Conservation (phyloP, 139 green algal genomes). For the Micractinium sp. region DNA sequence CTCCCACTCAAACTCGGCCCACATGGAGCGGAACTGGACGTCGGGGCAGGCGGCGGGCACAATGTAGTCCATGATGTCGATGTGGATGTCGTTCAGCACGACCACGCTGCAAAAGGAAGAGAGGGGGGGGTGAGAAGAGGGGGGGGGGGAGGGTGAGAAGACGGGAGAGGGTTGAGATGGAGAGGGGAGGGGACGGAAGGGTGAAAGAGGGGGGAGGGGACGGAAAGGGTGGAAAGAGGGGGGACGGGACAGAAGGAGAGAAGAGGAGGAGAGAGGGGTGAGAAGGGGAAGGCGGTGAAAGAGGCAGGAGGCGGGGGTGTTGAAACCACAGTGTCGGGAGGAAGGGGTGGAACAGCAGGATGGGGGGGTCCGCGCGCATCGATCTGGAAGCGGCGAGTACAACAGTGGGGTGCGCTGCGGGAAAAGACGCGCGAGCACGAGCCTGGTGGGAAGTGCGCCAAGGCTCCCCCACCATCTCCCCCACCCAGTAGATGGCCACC, state of each 20-base stretch:
- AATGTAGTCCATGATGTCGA: constrained; percentile 99
- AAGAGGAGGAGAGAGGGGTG: neutral
- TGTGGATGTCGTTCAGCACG: constrained; percentile 99
- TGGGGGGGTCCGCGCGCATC: too few relatives aligned
- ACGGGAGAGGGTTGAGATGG: too few relatives aligned
- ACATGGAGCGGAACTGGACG: constrained; percentile 95
- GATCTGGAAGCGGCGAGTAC: too few relatives aligned
- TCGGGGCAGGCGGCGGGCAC: constrained; percentile 87
- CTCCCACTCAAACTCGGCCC: constrained; percentile 99
- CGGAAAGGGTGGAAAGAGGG: neutral
- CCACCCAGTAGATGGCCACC: neutral
- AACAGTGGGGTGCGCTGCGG: too few relatives aligned
- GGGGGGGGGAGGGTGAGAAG: neutral
- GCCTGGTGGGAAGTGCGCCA: too few relatives aligned
- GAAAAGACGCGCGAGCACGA: too few relatives aligned
- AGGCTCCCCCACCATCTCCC: too few relatives aligned
- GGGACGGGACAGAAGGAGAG: neutral
- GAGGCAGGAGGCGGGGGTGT: too few relatives aligned
- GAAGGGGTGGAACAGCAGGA: too few relatives aligned
- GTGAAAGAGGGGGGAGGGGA: neutral
- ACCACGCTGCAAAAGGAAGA: constrained; percentile 76
- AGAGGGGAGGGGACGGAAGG: neutral
- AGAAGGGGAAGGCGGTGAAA: neutral
- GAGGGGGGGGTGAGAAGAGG: neutral
- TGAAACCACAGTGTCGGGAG: too few relatives aligned